These are phyloP conservation scores for Camellia lanceoleosa DNA, from an alignment of 148 eudicot genomes.

Conservation along the genomic window DNA sequence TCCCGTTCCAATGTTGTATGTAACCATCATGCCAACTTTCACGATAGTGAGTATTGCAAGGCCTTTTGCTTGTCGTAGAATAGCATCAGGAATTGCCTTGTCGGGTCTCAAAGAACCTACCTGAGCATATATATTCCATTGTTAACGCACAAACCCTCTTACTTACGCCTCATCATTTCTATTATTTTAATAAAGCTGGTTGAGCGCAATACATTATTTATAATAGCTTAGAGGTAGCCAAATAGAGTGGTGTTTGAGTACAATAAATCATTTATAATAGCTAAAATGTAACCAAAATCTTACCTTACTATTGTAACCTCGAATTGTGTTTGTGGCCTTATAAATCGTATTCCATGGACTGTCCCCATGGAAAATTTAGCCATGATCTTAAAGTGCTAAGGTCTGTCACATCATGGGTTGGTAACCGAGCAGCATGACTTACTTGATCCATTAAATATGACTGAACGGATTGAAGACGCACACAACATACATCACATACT, in stretches of 20 bases:
- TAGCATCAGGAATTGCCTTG: constrained; percentile 50
- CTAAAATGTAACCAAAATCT: neutral
- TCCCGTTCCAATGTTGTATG: constrained; percentile 70
- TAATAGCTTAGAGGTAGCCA: neutral
- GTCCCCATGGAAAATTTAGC: constrained; percentile 69
- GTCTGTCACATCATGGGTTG: constrained; percentile 64
- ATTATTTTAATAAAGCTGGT: neutral
- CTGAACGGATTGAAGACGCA: constrained; percentile 59
- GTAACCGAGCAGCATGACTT: constrained; percentile 62
- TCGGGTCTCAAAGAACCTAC: constrained; percentile 48
- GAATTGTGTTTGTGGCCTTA: constrained; percentile 66
- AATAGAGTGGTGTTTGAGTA: neutral
- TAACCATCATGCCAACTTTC: constrained; percentile 64
- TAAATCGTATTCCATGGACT: constrained; percentile 69
- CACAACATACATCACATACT: constrained; percentile 79
- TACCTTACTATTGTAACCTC: constrained; percentile 42
- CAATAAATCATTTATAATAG: neutral
- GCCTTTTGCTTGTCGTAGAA: constrained; percentile 60
- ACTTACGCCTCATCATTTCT: neutral
- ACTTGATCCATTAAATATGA: constrained; percentile 59
- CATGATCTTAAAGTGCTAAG: constrained; percentile 65
- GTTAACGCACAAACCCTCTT: neutral
- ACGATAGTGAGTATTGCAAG: constrained; percentile 60
- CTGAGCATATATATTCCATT: constrained; percentile 25
- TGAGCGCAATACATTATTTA: neutral